phyloP scores from a whole-genome alignment of 208 protist genomes.

The Trypanosoma theileri region DNA sequence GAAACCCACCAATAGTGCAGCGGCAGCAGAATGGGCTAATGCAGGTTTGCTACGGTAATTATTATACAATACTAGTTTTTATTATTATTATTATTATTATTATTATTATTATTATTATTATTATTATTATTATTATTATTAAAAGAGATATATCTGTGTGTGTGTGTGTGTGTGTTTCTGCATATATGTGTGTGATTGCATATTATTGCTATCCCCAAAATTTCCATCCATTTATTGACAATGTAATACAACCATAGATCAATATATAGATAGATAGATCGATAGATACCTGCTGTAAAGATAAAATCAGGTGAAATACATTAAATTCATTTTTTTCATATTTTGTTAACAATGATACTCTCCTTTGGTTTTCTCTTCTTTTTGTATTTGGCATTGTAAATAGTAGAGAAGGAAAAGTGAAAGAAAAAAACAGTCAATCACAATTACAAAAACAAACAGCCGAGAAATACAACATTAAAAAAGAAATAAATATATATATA shows the following conservation, averaged over 20 bases:
- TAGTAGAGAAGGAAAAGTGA: neutral
- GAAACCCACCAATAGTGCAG: conserved; percentile 90
- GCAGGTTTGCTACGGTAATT: conserved; percentile 69
- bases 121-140: conserved; percentile 4
- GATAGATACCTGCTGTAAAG: too few species aligned
- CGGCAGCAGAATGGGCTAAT: conserved; percentile 90
- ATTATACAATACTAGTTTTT: neutral
- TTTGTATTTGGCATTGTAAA: neutral
- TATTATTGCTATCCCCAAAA: too few species aligned
- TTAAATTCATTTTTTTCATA: conserved; percentile 24
- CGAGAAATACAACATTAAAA: neutral
- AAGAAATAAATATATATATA: neutral
- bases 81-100: conserved; percentile 4
- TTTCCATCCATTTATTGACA: too few species aligned
- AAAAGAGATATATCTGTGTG: too few species aligned
- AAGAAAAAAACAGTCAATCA: neutral
- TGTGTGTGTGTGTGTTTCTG: too few species aligned
- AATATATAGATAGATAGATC: too few species aligned
- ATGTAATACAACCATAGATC: too few species aligned
- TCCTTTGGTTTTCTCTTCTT: conserved; percentile 2
- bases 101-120: neutral
- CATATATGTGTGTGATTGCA: too few species aligned
- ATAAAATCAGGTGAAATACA: too few species aligned
- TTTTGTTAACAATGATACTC: conserved; percentile 12
- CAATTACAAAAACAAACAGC: too few species aligned